A percentile compares a stretch with the other conserved stretches of the same genome.
These are phyloP conservation scores for Harringtonia lauricola DNA, from an alignment of 2,329 filamentous ascomycete genomes.

Conservation along the genomic window DNA sequence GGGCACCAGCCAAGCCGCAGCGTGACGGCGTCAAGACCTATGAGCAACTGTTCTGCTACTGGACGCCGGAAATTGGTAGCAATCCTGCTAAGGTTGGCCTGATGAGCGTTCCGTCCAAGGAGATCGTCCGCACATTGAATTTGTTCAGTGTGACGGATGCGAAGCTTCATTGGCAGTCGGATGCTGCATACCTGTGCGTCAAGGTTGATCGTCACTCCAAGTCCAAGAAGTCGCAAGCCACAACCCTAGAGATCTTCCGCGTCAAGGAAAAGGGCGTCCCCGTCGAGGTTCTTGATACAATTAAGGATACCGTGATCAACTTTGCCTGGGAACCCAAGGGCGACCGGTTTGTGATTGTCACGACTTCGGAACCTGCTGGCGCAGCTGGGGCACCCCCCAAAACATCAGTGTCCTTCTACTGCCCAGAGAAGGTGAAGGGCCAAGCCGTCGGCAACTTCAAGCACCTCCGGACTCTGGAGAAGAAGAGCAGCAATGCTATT, in stretches of 20 bases:
- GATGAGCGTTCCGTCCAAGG: constrained; percentile 92
- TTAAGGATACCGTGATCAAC: constrained; percentile 99
- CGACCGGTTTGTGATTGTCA: constrained; percentile 94
- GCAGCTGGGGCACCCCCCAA: constrained; percentile 80
- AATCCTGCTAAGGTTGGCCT: constrained; percentile 95
- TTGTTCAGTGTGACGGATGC: constrained; percentile 96
- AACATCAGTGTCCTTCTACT: constrained; percentile 92
- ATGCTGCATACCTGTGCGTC: constrained; percentile 87
- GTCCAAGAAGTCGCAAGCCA: constrained; percentile 95
- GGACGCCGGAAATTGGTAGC: constrained; percentile 96
- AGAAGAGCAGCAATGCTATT: constrained; percentile 99
- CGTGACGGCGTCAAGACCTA: constrained; percentile 82
- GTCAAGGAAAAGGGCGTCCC: constrained; percentile 95
- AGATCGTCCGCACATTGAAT: constrained; percentile 88
- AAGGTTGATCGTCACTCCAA: constrained; percentile 99
- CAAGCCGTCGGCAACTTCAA: constrained; percentile 82
- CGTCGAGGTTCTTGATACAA: constrained; percentile 91
- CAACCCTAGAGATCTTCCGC: constrained; percentile 96
- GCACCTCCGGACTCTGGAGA: constrained; percentile 87
- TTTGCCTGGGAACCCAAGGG: constrained; percentile 99
- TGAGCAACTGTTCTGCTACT: constrained; percentile 96
- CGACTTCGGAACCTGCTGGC: constrained; percentile 71
- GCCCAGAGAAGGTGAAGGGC: constrained; percentile 87
- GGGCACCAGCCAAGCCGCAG: constrained; percentile 74
- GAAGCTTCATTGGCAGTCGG: constrained; percentile 98